A percentile compares a stretch with the other conserved stretches of the same genome.
These are phyloP conservation scores for Parasarocladium wereldwijsianum DNA, from an alignment of 2,329 filamentous ascomycete species.

Conservation along the genomic window DNA sequence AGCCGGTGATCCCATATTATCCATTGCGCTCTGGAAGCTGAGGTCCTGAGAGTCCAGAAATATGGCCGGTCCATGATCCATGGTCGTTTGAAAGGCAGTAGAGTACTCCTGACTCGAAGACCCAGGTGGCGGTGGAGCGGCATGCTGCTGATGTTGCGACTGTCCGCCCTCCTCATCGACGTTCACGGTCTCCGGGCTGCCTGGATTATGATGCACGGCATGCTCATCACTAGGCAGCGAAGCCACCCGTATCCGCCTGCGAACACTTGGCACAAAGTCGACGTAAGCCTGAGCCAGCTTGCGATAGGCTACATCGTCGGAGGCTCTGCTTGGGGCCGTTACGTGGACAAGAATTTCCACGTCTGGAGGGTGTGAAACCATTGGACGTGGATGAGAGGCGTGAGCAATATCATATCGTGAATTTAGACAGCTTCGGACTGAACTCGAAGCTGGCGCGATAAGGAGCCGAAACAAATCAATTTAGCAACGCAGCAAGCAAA, in stretches of 20 bases:
- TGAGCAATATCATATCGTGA: constrained; percentile 2
- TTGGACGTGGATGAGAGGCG: constrained; percentile 5
- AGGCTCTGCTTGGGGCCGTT: constrained; percentile 30
- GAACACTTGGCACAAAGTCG: constrained; percentile 26
- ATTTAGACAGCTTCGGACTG: too few relatives aligned
- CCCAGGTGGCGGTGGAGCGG: constrained; percentile 2
- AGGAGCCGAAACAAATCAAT: too few relatives aligned
- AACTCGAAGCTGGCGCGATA: too few relatives aligned
- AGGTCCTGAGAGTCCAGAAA: constrained; percentile 21
- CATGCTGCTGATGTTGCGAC: constrained; percentile 6
- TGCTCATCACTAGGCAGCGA: too few relatives aligned
- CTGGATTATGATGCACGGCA: too few relatives aligned
- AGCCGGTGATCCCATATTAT: constrained; percentile 24
- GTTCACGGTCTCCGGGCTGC: too few relatives aligned
- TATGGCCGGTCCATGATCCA: constrained; percentile 9
- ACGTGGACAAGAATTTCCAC: constrained; percentile 43
- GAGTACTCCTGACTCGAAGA: constrained; percentile 7
- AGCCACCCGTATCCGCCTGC: too few relatives aligned
- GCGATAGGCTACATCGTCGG: constrained; percentile 34
- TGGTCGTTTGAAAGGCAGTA: constrained; percentile 4
- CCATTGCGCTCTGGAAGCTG: constrained; percentile 29
- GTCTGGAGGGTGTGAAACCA: constrained; percentile 15
- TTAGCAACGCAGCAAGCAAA: too few relatives aligned
- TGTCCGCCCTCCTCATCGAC: too few relatives aligned
- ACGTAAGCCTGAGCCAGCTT: constrained; percentile 35